Evolutionary conservation across 129 eudicot species (phyloP).

Genomic region (Smallanthus sonchifolius): DNA sequence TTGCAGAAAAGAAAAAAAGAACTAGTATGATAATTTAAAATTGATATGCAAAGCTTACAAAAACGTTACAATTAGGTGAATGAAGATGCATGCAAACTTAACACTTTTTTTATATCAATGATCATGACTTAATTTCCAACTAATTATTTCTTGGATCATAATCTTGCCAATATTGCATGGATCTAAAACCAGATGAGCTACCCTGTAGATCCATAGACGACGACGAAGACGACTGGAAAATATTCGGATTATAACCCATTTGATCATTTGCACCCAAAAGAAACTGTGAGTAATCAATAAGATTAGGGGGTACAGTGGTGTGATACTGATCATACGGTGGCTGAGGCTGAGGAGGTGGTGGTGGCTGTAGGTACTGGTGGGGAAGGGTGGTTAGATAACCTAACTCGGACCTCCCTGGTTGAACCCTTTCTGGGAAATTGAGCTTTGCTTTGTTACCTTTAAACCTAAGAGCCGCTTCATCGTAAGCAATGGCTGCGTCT

Average conservation of each 20-base stretch:
- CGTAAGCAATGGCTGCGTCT: conserved; percentile 87
- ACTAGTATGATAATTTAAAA: neutral
- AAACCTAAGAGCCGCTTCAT: conserved; percentile 78
- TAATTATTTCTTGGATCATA: conserved; percentile 32
- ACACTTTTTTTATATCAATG: neutral
- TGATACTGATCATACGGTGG: conserved; percentile 17
- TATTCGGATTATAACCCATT: conserved; percentile 28
- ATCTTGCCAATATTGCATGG: conserved; percentile 34
- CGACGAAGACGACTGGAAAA: conserved; percentile 29
- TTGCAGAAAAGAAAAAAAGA: neutral
- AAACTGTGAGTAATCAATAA: conserved; percentile 20
- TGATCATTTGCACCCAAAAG: conserved; percentile 9
- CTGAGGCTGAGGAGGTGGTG: conserved; percentile 17
- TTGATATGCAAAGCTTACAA: conserved; percentile 15
- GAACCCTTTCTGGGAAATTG: conserved; percentile 88
- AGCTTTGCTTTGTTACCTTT: conserved; percentile 94
- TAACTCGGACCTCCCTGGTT: conserved; percentile 36
- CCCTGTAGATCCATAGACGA: conserved; percentile 26
- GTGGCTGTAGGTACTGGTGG: conserved; percentile 5
- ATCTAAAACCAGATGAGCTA: conserved; percentile 24
- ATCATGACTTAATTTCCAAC: neutral
- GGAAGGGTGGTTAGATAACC: conserved; percentile 28
- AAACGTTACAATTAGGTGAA: neutral
- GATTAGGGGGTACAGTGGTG: conserved; percentile 9
- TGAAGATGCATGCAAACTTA: neutral